These are phyloP conservation scores for Spathaspora arborariae DNA, from an alignment of 805 yeast species.

Conservation along the genomic window DNA sequence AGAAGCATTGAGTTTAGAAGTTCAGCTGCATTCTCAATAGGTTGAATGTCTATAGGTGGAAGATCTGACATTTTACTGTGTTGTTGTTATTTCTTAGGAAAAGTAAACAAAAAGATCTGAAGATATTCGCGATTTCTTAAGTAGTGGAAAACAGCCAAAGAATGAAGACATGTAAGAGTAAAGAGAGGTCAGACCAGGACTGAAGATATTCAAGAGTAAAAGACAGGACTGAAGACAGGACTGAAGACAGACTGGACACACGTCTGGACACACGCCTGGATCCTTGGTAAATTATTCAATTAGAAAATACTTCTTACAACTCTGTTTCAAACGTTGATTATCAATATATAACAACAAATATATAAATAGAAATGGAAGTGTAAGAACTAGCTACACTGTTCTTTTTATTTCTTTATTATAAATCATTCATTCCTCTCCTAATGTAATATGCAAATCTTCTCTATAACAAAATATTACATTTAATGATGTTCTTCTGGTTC, in stretches of 20 bases:
- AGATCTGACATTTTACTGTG: not conserved
- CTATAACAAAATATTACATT: constrained; percentile 2
- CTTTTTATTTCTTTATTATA: no score
- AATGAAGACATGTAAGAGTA: no score
- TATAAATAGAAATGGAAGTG: not conserved
- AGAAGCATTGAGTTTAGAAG: constrained; percentile 30
- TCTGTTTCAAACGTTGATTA: not conserved
- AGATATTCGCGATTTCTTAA: not conserved
- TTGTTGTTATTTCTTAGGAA: not conserved
- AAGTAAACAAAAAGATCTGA: not conserved
- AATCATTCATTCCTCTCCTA: not conserved
- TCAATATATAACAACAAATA: not conserved
- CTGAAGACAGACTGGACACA: no score
- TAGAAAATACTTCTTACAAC: no score
- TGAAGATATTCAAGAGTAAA: no score
- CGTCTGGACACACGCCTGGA: no score
- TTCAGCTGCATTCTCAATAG: constrained; percentile 34
- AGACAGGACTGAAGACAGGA: no score
- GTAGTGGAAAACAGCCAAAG: not conserved
- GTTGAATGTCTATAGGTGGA: constrained; percentile 22
- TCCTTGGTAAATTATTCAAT: no score
- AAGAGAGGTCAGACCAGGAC: no score
- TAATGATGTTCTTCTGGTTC: constrained; percentile 49
- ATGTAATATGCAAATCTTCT: not conserved
- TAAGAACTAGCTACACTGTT: not conserved